phyloP scores from a whole-genome alignment of 2,329 filamentous ascomycete genomes.

The Ascosphaera apis region DNA sequence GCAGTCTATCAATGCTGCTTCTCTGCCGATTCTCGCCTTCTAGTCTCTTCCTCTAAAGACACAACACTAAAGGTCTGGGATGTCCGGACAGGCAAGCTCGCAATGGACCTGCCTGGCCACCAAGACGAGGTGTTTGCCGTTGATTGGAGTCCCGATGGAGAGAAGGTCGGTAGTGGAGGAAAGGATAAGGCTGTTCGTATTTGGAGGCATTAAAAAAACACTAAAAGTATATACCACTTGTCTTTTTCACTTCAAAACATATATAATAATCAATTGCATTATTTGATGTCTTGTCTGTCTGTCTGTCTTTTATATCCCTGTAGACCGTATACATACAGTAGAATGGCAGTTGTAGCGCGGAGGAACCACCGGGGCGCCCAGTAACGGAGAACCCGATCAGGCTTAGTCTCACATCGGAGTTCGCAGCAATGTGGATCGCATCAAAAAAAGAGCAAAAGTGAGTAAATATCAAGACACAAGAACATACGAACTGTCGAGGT shows the following conservation, averaged over 20 bases:
- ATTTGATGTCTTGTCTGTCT: too few relatives aligned
- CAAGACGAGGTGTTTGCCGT: constrained; percentile 84
- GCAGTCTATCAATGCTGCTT: constrained; percentile 86
- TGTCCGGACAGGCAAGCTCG: constrained; percentile 60
- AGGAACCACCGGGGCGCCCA: too few relatives aligned
- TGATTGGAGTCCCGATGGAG: constrained; percentile 83
- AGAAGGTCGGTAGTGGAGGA: constrained; percentile 72
- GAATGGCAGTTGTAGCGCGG: too few relatives aligned
- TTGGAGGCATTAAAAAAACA: constrained; percentile 32
- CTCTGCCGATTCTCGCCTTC: constrained; percentile 69
- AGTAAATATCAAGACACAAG: too few relatives aligned
- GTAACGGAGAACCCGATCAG: too few relatives aligned
- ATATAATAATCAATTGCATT: too few relatives aligned
- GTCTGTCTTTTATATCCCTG: neutral
- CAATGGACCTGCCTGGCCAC: constrained; percentile 67
- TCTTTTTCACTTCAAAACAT: too few relatives aligned
- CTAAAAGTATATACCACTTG: neutral
- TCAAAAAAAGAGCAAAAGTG: too few relatives aligned
- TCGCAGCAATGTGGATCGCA: too few relatives aligned
- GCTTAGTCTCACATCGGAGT: too few relatives aligned
- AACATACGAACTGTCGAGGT: too few relatives aligned
- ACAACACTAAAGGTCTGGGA: constrained; percentile 93
- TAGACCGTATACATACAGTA: neutral
- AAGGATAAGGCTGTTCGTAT: constrained; percentile 60
- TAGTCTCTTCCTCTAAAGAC: constrained; percentile 77